These are phyloP conservation scores for Drechmeria coniospora DNA, from an alignment of 2,329 filamentous ascomycete species.

Conservation along the genomic window DNA sequence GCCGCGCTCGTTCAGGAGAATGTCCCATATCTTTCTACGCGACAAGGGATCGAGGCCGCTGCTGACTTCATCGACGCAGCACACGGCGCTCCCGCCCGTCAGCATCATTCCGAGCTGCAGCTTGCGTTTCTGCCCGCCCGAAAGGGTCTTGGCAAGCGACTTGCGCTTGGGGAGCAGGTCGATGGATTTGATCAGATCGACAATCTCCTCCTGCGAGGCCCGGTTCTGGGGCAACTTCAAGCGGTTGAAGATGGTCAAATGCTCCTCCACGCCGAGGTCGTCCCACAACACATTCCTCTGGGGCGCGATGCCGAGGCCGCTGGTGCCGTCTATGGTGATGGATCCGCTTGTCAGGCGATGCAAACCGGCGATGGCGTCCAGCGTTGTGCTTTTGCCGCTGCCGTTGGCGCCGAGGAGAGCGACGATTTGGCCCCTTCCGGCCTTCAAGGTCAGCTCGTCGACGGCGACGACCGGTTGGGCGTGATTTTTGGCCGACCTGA, in stretches of 20 bases:
- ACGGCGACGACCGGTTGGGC: slow-evolving; percentile 61
- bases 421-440: slow-evolving; percentile 66
- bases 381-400: slow-evolving; percentile 76
- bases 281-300: slow-evolving; percentile 95
- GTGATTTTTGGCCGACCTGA: slow-evolving; percentile 17
- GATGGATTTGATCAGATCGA: slow-evolving; percentile 49
- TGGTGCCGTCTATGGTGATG: slow-evolving; percentile 63
- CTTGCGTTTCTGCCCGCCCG: slow-evolving; percentile 84
- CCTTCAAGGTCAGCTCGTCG: slow-evolving; percentile 53
- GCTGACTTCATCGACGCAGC: slow-evolving; percentile 83
- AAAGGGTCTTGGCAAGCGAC: slow-evolving; percentile 61
- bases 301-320: slow-evolving; percentile 72
- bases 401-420: slow-evolving; percentile 81
- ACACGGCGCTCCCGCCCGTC: slow-evolving; percentile 74
- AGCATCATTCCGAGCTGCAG: slow-evolving; percentile 92
- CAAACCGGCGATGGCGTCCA: slow-evolving; percentile 75
- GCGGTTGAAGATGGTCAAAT: slow-evolving; percentile 68
- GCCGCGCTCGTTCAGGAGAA: slow-evolving; percentile 71
- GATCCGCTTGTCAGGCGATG: slow-evolving; percentile 60
- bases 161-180: slow-evolving; percentile 63
- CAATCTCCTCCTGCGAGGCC: slow-evolving; percentile 43
- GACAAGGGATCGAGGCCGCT: slow-evolving; percentile 79
- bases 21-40: slow-evolving; percentile 85
- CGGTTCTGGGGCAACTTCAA: slow-evolving; percentile 50
- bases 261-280: slow-evolving; percentile 71